Evolutionary conservation across 768 basidiomycete species (phyloP), one percentile per base, ranked within the genome.

Genomic region (Pisolithus tinctorius): DNA sequence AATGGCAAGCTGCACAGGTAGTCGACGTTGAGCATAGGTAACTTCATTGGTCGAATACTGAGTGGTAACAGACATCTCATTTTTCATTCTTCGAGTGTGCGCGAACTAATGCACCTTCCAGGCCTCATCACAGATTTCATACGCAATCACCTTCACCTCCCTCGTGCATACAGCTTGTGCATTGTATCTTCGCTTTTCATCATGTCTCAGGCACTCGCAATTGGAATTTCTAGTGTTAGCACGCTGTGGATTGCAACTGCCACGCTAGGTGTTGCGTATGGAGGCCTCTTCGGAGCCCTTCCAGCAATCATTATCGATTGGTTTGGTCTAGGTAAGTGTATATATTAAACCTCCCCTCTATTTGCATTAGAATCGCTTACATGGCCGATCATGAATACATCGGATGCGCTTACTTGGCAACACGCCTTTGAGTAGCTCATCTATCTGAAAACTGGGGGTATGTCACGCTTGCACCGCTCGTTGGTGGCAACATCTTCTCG

Each of bases 361-460:
- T 17, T 2, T 20, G n/a, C 6, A 20, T 6, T 4, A 13, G 5
- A 34, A 13, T 34, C 34, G 11, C 34, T 34, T 11, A 31, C 34
- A 20, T 13, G 25, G 7, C 17, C 40, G 4, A 41, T 9, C 80
- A 2, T 13, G 23, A 13, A 13, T 45, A 26, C 48, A 11, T 7
- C 2, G 25, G 6, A 11, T 2, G n/a, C 3, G 20, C 20, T 46
- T n/a, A n/a, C n/a, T n/a, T 29, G 4, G 41, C 34, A 29, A 42
- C 31, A 34, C 30, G 25, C 31, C 16, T 4, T 26, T 27, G 40
- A 8, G 14, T 17, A 84, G 83, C 73, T 11, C 85, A 86, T 62
- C 86, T 88, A 58, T 84, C 83, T 1, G 86, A 93, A 69, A 94
- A 94, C 67, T 92, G 86, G 87, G 92, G 91, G 7, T 88, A 79